Conservation (phyloP, 2,329 filamentous ascomycete genomes). For the Aspergillus transmontanensis region DNA sequence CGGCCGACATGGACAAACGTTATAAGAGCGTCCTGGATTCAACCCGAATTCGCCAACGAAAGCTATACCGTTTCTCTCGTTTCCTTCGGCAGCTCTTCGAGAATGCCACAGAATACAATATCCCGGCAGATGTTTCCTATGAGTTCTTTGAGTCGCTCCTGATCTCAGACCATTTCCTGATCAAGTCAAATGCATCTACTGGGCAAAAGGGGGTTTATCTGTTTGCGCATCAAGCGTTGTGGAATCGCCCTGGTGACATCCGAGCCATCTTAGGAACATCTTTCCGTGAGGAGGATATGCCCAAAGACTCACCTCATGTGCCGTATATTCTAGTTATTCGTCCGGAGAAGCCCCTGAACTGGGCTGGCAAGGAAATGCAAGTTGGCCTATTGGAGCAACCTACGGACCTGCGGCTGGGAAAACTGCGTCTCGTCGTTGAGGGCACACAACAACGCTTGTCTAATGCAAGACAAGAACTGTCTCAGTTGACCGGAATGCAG, state of each 20-base stretch:
- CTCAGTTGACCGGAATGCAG: constrained; percentile 77
- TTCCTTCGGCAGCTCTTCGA: constrained; percentile 93
- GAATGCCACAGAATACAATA: constrained; percentile 92
- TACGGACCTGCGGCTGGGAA: constrained; percentile 82
- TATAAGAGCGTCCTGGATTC: constrained; percentile 96
- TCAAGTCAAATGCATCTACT: constrained; percentile 67
- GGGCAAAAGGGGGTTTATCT: constrained; percentile 78
- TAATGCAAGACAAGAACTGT: constrained; percentile 76
- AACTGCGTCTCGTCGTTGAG: constrained; percentile 84
- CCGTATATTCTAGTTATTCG: constrained; percentile 84
- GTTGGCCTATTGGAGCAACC: constrained; percentile 74
- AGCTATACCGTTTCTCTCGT: constrained; percentile 92
- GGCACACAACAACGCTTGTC: constrained; percentile 77
- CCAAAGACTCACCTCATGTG: constrained; percentile 71
- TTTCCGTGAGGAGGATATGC: constrained; percentile 67
- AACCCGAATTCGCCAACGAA: constrained; percentile 91
- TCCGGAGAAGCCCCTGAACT: constrained; percentile 75
- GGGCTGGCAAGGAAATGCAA: constrained; percentile 77
- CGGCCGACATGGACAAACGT: constrained; percentile 89
- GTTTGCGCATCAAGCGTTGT: constrained; percentile 79
- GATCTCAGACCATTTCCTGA: constrained; percentile 81
- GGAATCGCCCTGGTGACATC: constrained; percentile 76
- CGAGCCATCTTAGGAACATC: constrained; percentile 81
- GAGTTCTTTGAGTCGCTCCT: constrained; percentile 80
- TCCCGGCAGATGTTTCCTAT: constrained; percentile 69